Conservation (phyloP, 1,139 yeast genomes). For the Magnusiomyces magnusii region DNA sequence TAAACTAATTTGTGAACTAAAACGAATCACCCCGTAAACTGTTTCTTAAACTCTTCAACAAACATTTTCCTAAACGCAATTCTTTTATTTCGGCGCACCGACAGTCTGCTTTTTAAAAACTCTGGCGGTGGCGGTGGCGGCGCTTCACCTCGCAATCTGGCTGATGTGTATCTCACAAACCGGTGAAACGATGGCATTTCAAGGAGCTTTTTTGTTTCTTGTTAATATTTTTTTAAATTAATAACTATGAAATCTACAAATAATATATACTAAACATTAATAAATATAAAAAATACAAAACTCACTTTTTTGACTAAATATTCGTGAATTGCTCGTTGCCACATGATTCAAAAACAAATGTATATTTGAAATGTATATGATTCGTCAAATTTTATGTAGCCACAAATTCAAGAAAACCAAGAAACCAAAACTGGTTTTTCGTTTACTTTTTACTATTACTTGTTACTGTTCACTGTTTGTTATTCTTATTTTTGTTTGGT, state of each 20-base stretch:
- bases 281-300: too few species aligned
- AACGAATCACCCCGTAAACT: slow-evolving; percentile 8
- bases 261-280: too few species aligned
- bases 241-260: too few species aligned
- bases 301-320: slow-evolving; percentile 20
- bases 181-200: slow-evolving; percentile 13
- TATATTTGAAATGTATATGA: too few species aligned
- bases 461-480: too few species aligned
- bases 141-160: slow-evolving; percentile 14
- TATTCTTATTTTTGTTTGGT: neutral
- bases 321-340: slow-evolving; percentile 24
- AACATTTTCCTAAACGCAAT: slow-evolving; percentile 12
- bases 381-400: too few species aligned
- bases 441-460: too few species aligned
- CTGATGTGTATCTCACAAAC: slow-evolving; percentile 15
- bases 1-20: too few species aligned
- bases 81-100: slow-evolving; percentile 6
- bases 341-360: too few species aligned
- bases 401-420: too few species aligned
- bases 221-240: too few species aligned
- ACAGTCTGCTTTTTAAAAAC: slow-evolving; percentile 4
- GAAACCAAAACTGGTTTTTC: too few species aligned
- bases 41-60: slow-evolving; percentile 16
- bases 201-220: slow-evolving; percentile 7
- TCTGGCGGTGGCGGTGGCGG: slow-evolving; percentile 15